Evolutionary conservation across 257 asterid genomes (phyloP).

Genomic region (Cruciata laevipes): DNA sequence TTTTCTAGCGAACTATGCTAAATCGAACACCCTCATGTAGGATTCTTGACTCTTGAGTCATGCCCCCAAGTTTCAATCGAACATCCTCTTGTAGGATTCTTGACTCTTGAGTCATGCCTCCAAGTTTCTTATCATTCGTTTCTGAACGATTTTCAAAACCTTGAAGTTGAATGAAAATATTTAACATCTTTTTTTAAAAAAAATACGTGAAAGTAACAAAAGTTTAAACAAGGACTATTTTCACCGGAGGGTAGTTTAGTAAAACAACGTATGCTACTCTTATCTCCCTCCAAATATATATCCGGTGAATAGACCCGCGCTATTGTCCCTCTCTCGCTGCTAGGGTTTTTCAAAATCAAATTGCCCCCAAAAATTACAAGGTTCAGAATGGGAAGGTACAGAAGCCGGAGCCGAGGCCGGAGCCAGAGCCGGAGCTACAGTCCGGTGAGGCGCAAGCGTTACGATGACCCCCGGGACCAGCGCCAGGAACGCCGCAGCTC

Average conservation of each 20-base stretch:
- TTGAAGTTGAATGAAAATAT: too few relatives aligned
- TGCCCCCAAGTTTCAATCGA: too few relatives aligned
- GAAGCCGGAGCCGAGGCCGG: constrained; percentile 53
- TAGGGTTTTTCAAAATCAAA: constrained; percentile 11
- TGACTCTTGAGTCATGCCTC: too few relatives aligned
- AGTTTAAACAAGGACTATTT: too few relatives aligned
- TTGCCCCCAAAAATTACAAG: not conserved
- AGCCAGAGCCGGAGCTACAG: constrained; percentile 68
- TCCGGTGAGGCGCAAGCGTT: constrained; percentile 60
- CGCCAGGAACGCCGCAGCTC: constrained; percentile 66
- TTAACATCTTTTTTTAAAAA: too few relatives aligned
- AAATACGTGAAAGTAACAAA: too few relatives aligned
- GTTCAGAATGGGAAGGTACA: constrained; percentile 46
- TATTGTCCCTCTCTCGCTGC: not conserved
- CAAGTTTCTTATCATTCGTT: too few relatives aligned
- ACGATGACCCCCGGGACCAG: constrained; percentile 69
- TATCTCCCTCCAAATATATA: constrained; percentile 8
- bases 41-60: too few relatives aligned
- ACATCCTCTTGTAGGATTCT: too few relatives aligned
- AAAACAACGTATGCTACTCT: not conserved
- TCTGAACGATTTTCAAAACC: too few relatives aligned
- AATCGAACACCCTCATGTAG: too few relatives aligned
- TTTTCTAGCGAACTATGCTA: too few relatives aligned
- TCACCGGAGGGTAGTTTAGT: not conserved
- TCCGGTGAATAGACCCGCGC: not conserved